Evolutionary conservation across 352 stramenopile species (phyloP).

Genomic region (Thalassiosira mediterranea): DNA sequence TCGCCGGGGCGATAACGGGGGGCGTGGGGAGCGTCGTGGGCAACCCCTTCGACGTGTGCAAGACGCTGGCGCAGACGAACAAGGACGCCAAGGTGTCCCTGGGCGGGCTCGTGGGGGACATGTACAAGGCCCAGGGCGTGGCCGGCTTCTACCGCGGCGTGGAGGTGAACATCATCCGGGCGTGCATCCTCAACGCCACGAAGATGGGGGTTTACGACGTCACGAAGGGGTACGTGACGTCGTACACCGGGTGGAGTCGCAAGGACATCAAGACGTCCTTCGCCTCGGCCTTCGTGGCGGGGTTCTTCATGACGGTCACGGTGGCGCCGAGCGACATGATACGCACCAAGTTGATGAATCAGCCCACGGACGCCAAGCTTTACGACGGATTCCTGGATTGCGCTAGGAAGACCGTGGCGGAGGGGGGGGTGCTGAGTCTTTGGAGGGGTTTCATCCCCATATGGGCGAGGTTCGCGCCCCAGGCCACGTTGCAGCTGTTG

Average conservation of each 20-base stretch:
- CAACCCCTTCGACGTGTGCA: slow-evolving; percentile 74
- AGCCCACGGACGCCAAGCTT: slow-evolving; percentile 76
- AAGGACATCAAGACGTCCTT: slow-evolving; percentile 76
- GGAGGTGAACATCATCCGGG: slow-evolving; percentile 78
- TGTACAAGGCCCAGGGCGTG: slow-evolving; percentile 79
- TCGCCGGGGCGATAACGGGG: slow-evolving; percentile 69
- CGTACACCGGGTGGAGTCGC: slow-evolving; percentile 62
- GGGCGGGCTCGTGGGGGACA: slow-evolving; percentile 53
- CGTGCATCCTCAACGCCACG: slow-evolving; percentile 85
- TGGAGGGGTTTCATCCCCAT: slow-evolving; percentile 86
- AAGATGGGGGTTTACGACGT: slow-evolving; percentile 86
- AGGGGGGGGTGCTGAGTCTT: slow-evolving; percentile 74
- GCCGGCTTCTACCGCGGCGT: slow-evolving; percentile 84
- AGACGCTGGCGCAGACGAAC: slow-evolving; percentile 79
- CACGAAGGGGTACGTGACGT: slow-evolving; percentile 73
- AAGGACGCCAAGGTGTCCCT: slow-evolving; percentile 55
- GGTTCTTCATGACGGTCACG: slow-evolving; percentile 84
- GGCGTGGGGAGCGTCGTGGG: slow-evolving; percentile 76
- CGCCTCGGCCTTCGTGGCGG: slow-evolving; percentile 65
- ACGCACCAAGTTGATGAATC: slow-evolving; percentile 84
- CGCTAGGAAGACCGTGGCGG: slow-evolving; percentile 63
- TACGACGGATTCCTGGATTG: slow-evolving; percentile 83
- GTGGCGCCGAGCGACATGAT: slow-evolving; percentile 81
- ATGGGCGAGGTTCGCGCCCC: slow-evolving; percentile 83
- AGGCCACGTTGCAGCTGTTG: slow-evolving; percentile 84